Conservation (phyloP, 2,329 filamentous ascomycete species). For the Fusarium xyrophilum region DNA sequence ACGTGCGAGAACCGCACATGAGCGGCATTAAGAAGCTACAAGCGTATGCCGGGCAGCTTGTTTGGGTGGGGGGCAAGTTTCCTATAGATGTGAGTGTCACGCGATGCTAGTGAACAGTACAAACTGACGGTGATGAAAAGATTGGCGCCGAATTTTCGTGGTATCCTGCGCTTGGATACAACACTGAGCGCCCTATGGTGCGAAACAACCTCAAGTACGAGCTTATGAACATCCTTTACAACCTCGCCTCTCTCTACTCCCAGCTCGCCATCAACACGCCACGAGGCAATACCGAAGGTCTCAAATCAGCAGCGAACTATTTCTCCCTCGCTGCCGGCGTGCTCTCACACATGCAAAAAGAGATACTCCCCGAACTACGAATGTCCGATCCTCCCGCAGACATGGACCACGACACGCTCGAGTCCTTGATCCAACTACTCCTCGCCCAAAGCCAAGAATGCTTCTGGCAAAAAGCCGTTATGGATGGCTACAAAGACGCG, state of each 20-base stretch:
- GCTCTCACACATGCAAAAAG: conserved; percentile 76
- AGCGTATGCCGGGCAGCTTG: conserved; percentile 88
- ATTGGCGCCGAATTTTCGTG: conserved; percentile 95
- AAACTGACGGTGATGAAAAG: conserved; percentile 56
- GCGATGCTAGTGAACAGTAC: not conserved
- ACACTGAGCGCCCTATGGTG: conserved; percentile 74
- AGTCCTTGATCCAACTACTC: conserved; percentile 81
- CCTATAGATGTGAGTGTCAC: conserved; percentile 77
- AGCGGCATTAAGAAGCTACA: conserved; percentile 90
- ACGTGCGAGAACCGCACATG: conserved; percentile 84
- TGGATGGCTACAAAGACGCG: conserved; percentile 90
- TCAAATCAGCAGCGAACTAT: conserved; percentile 88
- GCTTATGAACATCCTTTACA: conserved; percentile 90
- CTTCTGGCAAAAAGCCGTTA: conserved; percentile 97
- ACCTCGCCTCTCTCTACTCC: conserved; percentile 90
- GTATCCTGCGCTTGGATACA: conserved; percentile 94
- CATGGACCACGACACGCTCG: conserved; percentile 88
- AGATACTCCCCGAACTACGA: conserved; percentile 82
- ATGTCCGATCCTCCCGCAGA: conserved; percentile 86
- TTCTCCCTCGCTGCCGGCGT: conserved; percentile 89
- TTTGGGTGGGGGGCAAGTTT: conserved; percentile 94
- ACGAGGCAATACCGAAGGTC: conserved; percentile 77
- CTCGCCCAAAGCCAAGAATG: conserved; percentile 96
- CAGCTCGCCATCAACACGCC: conserved; percentile 86
- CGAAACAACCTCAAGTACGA: conserved; percentile 78